Conservation (phyloP, 2,329 filamentous ascomycete genomes). For the Pseudogymnoascus sp. region DNA sequence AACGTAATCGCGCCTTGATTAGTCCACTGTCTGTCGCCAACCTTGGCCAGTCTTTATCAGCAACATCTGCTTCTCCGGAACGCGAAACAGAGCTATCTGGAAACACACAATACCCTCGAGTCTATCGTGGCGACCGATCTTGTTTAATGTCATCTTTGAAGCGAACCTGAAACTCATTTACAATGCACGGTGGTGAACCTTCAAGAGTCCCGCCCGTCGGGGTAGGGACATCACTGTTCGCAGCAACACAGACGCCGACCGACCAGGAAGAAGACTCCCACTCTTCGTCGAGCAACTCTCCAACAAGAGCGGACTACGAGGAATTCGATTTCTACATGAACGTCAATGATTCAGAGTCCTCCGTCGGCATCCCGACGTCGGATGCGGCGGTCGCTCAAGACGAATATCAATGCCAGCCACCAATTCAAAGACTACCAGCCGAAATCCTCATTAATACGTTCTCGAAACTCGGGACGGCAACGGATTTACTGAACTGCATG, state of each 20-base stretch:
- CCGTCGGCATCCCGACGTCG: slow-evolving; percentile 71
- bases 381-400: slow-evolving; percentile 64
- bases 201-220: background rate
- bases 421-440: slow-evolving; percentile 78
- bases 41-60: background rate
- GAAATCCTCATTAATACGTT: slow-evolving; percentile 94
- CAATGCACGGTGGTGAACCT: background rate
- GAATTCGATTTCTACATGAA: slow-evolving; percentile 89
- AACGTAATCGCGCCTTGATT: slow-evolving; percentile 7
- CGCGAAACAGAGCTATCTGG: background rate
- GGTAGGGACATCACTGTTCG: background rate
- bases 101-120: background rate
- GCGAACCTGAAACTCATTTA: background rate
- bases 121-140: background rate
- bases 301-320: slow-evolving; percentile 69
- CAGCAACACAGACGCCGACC: background rate
- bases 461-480: slow-evolving; percentile 65
- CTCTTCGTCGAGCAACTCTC: slow-evolving; percentile 59
- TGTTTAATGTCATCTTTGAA: slow-evolving; percentile 4
- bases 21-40: background rate
- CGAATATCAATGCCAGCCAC: slow-evolving; percentile 58
- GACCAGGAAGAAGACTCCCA: slow-evolving; percentile 27
- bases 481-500: slow-evolving; percentile 81
- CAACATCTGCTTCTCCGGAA: background rate
- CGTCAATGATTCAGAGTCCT: slow-evolving; percentile 89